These are phyloP conservation scores for Hypocreales sp. DNA, from an alignment of 2,329 filamentous ascomycete genomes.

Conservation along the genomic window DNA sequence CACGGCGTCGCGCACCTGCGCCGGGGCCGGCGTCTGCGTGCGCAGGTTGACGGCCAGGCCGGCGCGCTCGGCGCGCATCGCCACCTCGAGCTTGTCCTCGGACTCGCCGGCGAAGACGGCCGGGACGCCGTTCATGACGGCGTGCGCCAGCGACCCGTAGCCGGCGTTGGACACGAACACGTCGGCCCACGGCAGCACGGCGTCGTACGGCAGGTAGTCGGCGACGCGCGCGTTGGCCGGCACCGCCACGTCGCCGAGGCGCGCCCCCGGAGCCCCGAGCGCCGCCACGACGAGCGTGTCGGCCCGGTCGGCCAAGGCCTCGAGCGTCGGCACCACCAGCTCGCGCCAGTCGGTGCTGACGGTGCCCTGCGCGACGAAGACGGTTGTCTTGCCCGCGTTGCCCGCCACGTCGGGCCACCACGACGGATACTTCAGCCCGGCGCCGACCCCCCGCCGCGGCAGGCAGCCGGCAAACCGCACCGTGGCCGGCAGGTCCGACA, in stretches of 20 bases:
- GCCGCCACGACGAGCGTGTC: constrained; percentile 21
- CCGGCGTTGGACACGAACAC: constrained; percentile 32
- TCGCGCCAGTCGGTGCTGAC: constrained; percentile 20
- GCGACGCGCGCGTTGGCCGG: constrained; percentile 25
- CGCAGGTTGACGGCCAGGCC: constrained; percentile 29
- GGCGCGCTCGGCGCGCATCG: constrained; percentile 22
- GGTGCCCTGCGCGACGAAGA: constrained; percentile 33
- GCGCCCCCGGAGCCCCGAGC: constrained; percentile 11
- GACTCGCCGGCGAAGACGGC: constrained; percentile 27
- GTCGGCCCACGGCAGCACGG: constrained; percentile 24
- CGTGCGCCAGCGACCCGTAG: constrained; percentile 30
- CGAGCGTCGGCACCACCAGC: constrained; percentile 28
- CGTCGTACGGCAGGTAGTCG: constrained; percentile 33
- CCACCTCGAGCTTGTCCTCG: constrained; percentile 26
- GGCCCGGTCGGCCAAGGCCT: constrained; percentile 21
- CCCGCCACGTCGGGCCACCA: constrained; percentile 1
- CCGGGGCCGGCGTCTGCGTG: constrained; percentile 14
- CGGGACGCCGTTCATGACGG: constrained; percentile 27
- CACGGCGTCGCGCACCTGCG: constrained; percentile 14
- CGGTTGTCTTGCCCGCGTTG: constrained; percentile 18
- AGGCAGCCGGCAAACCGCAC: constrained; percentile 3
- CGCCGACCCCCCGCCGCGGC: constrained; percentile 1
- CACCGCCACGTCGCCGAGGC: constrained; percentile 11
- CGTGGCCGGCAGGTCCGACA: constrained; percentile 1
- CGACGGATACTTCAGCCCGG: not conserved